Percentiles rank a stretch among this genome's conserved stretches.
Conservation (phyloP, 129 eudicot genomes). For the Glebionis coronaria region DNA sequence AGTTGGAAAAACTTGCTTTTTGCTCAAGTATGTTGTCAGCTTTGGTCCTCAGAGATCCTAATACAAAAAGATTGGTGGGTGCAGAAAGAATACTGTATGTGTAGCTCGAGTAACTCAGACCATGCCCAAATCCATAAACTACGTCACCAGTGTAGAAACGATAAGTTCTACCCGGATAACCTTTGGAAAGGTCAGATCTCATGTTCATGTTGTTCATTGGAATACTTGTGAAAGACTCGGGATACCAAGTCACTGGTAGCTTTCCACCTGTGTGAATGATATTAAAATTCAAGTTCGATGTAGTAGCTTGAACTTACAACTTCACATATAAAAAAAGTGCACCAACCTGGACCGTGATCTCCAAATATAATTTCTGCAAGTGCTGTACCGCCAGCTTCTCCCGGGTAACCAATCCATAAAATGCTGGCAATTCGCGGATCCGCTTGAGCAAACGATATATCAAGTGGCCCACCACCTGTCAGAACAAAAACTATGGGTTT, state of each 20-base stretch:
- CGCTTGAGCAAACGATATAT: conserved; percentile 62
- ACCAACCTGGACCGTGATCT: conserved; percentile 66
- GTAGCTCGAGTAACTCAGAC: no score
- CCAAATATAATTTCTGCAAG: conserved; percentile 74
- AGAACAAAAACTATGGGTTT: conserved; percentile 52
- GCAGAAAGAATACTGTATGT: no score
- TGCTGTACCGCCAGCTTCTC: conserved; percentile 76
- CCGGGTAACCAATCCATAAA: conserved; percentile 87
- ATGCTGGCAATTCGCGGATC: conserved; percentile 61
- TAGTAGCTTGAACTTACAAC: no score
- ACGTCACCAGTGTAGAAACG: no score
- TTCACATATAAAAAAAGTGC: neutral
- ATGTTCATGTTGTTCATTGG: conserved; percentile 84
- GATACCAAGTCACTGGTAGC: conserved; percentile 76
- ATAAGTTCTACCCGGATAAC: no score
- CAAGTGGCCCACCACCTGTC: conserved; percentile 89
- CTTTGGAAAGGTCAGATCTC: no score
- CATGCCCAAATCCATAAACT: no score
- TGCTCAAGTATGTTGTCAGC: conserved; percentile 6
- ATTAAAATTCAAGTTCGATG: no score
- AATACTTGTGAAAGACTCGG: conserved; percentile 57
- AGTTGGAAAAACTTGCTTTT: conserved; percentile 24
- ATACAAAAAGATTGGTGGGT: conserved; percentile 40
- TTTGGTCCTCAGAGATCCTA: conserved; percentile 20
- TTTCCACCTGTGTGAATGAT: conserved; percentile 57